These are phyloP conservation scores for Strigomonas culicis DNA, from an alignment of 208 protist species.

Conservation along the genomic window DNA sequence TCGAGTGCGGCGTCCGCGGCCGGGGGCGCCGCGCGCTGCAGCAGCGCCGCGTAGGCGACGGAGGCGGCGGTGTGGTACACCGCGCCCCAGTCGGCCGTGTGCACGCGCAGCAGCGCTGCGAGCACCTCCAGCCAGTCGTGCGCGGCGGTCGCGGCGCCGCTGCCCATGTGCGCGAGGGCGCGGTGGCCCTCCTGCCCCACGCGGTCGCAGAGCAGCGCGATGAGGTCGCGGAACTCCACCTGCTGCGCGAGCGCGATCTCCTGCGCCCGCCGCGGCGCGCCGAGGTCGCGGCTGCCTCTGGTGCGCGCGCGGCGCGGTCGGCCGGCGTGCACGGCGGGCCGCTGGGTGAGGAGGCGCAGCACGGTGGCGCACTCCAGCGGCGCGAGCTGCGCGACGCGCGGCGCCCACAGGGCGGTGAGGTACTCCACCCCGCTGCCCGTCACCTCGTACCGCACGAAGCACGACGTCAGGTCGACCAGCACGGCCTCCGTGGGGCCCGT, in stretches of 20 bases:
- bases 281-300: slow-evolving; percentile 2
- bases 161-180: background rate
- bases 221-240: background rate
- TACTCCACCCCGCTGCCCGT: slow-evolving; percentile 48
- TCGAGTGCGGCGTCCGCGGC: background rate
- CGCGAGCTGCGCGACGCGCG: slow-evolving; percentile 13
- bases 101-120: slow-evolving; percentile 29
- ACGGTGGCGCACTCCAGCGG: background rate
- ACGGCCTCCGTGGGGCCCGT: slow-evolving; percentile 12
- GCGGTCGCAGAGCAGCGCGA: background rate
- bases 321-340: background rate
- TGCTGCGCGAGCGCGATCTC: background rate
- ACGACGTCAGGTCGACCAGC: slow-evolving; percentile 39
- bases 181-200: background rate
- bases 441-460: slow-evolving; percentile 57
- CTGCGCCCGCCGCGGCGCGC: background rate
- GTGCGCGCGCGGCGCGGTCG: background rate
- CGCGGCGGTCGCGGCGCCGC: background rate
- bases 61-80: slow-evolving; percentile 40
- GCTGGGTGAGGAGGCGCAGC: slow-evolving; percentile 20
- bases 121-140: slow-evolving; percentile 17
- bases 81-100: slow-evolving; percentile 44
- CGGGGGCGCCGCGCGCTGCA: background rate
- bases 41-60: slow-evolving; percentile 17
- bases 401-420: slow-evolving; percentile 44